Conservation (phyloP, 495 filamentous ascomycete genomes). For the Aspergillus avenaceus region DNA sequence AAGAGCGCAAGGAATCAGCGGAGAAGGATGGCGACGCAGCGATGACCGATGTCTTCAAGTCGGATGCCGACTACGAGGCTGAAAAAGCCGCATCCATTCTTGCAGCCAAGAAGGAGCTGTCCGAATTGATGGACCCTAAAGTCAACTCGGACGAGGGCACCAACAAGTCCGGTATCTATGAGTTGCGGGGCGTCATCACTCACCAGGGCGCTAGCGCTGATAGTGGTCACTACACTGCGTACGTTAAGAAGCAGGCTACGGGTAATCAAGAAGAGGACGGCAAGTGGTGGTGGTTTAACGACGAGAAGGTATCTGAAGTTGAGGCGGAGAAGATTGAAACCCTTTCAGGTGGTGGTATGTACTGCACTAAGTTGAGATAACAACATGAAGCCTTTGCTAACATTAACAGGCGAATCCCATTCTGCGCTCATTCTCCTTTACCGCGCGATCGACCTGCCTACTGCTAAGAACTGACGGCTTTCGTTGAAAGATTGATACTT, state of each 20-base stretch:
- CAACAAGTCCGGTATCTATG: constrained; percentile 91
- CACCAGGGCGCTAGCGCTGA: constrained; percentile 96
- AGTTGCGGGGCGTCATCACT: constrained; percentile 91
- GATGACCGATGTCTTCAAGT: constrained; percentile 80
- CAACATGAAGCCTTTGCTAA: background rate
- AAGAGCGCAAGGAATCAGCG: constrained; percentile 48
- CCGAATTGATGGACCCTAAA: constrained; percentile 65
- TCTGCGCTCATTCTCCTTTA: constrained; percentile 93
- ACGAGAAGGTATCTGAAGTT: constrained; percentile 95
- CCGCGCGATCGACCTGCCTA: constrained; percentile 69
- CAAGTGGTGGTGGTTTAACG: constrained; percentile 99
- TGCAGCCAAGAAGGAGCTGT: constrained; percentile 77
- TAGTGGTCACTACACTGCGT: constrained; percentile 95
- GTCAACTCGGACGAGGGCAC: constrained; percentile 71
- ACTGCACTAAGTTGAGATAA: background rate
- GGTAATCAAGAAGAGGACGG: constrained; percentile 71
- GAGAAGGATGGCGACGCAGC: constrained; percentile 63
- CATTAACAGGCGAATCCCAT: constrained; percentile 71
- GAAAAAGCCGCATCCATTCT: constrained; percentile 71
- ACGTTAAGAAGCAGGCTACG: constrained; percentile 85
- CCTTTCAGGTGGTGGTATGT: constrained; percentile 80
- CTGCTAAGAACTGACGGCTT: constrained; percentile 38
- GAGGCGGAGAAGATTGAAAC: constrained; percentile 86
- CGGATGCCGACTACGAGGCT: constrained; percentile 85
- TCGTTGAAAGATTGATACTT: constrained; percentile 4